Conservation (phyloP, 208 protist genomes). For the Acanthamoeba lenticulata region DNA sequence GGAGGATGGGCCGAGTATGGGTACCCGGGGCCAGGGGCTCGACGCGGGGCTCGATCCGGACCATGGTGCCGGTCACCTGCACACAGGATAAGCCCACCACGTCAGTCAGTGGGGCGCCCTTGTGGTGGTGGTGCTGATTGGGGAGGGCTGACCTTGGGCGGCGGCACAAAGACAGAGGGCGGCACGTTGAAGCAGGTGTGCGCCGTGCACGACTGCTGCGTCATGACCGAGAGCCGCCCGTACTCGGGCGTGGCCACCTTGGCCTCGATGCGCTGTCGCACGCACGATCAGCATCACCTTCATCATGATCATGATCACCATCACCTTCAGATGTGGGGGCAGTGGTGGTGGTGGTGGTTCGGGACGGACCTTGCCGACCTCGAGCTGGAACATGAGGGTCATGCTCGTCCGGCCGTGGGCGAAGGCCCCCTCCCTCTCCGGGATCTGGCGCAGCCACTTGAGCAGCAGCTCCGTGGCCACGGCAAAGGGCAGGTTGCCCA, state of each 20-base stretch:
- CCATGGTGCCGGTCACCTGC: conserved; percentile 34
- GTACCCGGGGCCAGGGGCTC: neutral
- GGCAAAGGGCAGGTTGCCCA: conserved; percentile 54
- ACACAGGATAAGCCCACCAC: too few species aligned
- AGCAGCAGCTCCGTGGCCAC: conserved; percentile 57
- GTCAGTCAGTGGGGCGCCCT: too few species aligned
- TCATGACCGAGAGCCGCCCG: conserved; percentile 40
- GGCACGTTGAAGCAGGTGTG: neutral
- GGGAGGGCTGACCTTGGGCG: neutral
- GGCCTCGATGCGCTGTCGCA: conserved; percentile 20
- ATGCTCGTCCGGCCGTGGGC: conserved; percentile 16
- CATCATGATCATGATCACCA: neutral
- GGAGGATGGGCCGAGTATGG: too few species aligned
- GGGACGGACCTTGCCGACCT: neutral
- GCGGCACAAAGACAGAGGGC: conserved; percentile 18
- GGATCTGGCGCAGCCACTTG: conserved; percentile 52
- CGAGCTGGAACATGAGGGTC: conserved; percentile 52
- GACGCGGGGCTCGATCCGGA: neutral
- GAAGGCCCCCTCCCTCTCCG: conserved; percentile 3
- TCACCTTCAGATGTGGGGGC: neutral
- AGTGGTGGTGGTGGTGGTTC: too few species aligned
- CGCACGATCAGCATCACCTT: neutral
- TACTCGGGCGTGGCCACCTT: neutral
- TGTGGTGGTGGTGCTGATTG: neutral
- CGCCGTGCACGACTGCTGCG: conserved; percentile 36